Evolutionary conservation across 192 early-diverging fungal species (phyloP), one percentile per base, ranked within the genome.

Genomic region (Mortierella claussenii): DNA sequence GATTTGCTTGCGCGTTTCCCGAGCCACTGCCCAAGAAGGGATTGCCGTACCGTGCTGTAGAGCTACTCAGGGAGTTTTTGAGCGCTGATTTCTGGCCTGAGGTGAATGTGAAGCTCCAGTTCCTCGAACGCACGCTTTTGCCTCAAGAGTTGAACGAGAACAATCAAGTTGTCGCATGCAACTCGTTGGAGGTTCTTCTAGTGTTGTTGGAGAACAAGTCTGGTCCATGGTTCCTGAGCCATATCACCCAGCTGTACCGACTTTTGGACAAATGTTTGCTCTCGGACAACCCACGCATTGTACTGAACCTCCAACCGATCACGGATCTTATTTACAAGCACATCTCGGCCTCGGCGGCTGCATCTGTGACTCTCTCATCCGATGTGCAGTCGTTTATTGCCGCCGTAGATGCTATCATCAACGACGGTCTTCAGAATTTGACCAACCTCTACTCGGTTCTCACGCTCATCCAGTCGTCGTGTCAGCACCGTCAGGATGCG

Each of bases 211-310:
- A 88, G 45, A 71, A 82, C 49, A 92, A 91, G 45, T 75, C 87
- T 1, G 44, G 70, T 0, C 79, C 84, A 27, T 94, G 91, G 91
- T 87, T 92, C 24, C 47, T 89, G 21, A 71, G 79, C 53, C 90
- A 94, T 56, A 76, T 94, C 30, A 68, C 63, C 11, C 70, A 81
- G 2, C 74, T 96, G 3, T 87, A 91, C 28, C 84, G 85, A 45
- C 75, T 86, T 8, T 60, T 96, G 44, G 92, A 90, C 59, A 83
- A 81, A 21, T 91, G 89, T 68, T 80, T 95, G n/a, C 79, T 85
- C 11, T 87, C 87, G 0, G 96, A 97, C 55, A 90, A 94, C 68
- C 75, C 86, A 0, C 80, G 85, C 7, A 85, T 97, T 45, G 87
- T 92, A 50, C 87, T 86, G 61, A 83, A 88, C 31, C 80, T 98